phyloP scores from a whole-genome alignment of 345 rosid genomes.

The Leavenworthia alabamica region DNA sequence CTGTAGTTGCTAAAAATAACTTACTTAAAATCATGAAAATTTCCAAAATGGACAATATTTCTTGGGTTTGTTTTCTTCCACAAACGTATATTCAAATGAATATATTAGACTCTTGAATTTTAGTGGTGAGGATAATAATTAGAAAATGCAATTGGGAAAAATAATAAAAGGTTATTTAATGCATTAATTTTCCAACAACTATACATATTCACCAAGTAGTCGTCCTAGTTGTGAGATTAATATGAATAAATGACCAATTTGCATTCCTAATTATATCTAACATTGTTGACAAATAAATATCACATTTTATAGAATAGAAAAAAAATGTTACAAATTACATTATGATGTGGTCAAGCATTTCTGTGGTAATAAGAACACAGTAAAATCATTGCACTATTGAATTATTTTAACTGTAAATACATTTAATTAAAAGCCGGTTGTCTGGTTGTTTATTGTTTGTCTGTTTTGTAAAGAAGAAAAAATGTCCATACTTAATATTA shows the following conservation, averaged over 20 bases:
- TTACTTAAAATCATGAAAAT: conserved; percentile 1
- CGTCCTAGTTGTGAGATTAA: conserved; percentile 28
- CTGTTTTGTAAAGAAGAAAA: background rate
- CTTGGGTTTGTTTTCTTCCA: conserved; percentile 13
- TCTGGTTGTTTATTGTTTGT: too few species aligned
- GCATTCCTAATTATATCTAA: conserved; percentile 12
- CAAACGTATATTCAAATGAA: conserved; percentile 21
- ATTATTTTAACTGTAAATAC: background rate
- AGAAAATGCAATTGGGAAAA: conserved; percentile 24
- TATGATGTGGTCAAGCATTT: background rate
- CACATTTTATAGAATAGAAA: background rate
- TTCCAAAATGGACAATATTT: background rate
- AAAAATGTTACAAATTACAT: conserved; percentile 13
- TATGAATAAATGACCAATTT: conserved; percentile 19
- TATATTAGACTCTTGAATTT: conserved; percentile 17
- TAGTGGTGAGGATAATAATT: conserved; percentile 28
- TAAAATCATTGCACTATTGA: background rate
- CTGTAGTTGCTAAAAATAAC: conserved; percentile 14
- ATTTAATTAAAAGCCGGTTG: background rate
- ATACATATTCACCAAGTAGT: conserved; percentile 22
- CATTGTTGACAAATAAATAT: too few species aligned
- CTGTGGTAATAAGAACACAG: too few species aligned
- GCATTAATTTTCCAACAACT: conserved; percentile 30
- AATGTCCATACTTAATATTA: background rate
- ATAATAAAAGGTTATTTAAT: conserved; percentile 22